phyloP scores from a whole-genome alignment of 139 green algal species.

The Chlorokybus atmophyticus region DNA sequence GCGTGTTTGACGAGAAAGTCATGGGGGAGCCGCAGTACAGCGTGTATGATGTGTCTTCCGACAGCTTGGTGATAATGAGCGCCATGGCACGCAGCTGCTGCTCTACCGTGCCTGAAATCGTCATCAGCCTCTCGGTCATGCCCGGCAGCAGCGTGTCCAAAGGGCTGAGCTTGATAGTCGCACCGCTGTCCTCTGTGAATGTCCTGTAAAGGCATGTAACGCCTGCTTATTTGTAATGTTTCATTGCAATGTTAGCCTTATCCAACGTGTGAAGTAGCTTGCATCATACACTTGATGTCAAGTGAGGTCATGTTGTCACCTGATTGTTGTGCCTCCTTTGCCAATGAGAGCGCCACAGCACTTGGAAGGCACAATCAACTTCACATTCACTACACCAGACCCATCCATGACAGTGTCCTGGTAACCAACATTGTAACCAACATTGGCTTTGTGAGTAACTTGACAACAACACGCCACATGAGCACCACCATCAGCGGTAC shows the following conservation, averaged over 20 bases:
- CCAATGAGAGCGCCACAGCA: conserved; percentile 69
- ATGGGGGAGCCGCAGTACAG: conserved; percentile 14
- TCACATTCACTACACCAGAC: conserved; percentile 26
- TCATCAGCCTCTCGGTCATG: conserved; percentile 50
- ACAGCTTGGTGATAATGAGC: conserved; percentile 56
- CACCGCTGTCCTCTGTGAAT: conserved; percentile 57
- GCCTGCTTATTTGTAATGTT: too few species aligned
- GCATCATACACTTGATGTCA: too few species aligned
- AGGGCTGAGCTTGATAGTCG: conserved; percentile 53
- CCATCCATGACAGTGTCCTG: too few species aligned
- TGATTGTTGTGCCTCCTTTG: conserved; percentile 60
- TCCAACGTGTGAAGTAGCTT: too few species aligned
- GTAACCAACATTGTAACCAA: too few species aligned
- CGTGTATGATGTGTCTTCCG: conserved; percentile 52
- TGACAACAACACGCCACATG: too few species aligned
- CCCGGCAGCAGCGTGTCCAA: conserved; percentile 27
- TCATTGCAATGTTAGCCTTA: too few species aligned
- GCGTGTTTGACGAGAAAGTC: too few species aligned
- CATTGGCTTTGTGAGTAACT: too few species aligned
- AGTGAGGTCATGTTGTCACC: too few species aligned
- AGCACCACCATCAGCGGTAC: too few species aligned
- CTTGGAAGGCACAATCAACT: conserved; percentile 55
- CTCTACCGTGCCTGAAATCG: conserved; percentile 48
- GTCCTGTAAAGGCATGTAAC: too few species aligned
- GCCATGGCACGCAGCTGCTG: conserved; percentile 58